Conservation (phyloP, 495 filamentous ascomycete species). For the Hypoxylon perforatum region DNA sequence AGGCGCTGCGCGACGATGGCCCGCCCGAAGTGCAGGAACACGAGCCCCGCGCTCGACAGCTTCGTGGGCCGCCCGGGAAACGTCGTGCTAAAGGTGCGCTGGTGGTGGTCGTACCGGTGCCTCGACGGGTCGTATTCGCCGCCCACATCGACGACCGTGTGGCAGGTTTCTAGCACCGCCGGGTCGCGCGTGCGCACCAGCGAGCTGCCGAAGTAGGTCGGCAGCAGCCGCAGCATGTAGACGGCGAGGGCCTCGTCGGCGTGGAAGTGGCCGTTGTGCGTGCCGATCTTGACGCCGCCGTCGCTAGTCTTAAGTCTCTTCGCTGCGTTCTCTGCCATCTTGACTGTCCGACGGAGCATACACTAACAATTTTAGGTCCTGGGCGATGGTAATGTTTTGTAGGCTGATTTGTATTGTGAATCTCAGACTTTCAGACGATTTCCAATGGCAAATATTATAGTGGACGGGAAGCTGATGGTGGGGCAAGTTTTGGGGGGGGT, state of each 20-base stretch:
- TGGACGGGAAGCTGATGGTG: conserved; percentile 15
- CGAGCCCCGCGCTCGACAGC: conserved; percentile 90
- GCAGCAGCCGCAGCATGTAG: conserved; percentile 91
- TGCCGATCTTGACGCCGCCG: conserved; percentile 76
- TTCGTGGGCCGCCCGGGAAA: conserved; percentile 82
- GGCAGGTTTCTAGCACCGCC: conserved; percentile 78
- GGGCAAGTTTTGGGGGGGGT: conserved; percentile 12
- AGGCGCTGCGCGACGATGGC: conserved; percentile 80
- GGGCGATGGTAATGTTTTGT: background rate
- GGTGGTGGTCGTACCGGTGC: conserved; percentile 96
- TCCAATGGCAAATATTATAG: conserved; percentile 22
- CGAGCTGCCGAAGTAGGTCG: conserved; percentile 76
- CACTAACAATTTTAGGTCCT: conserved; percentile 2
- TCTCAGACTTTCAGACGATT: conserved; percentile 6
- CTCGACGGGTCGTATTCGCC: conserved; percentile 81
- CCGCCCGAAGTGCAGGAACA: conserved; percentile 94
- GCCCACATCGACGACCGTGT: conserved; percentile 96
- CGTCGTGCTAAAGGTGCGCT: conserved; percentile 85
- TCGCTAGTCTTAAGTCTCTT: conserved; percentile 75
- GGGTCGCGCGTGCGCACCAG: conserved; percentile 91
- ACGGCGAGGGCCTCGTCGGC: conserved; percentile 99
- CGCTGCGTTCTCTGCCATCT: conserved; percentile 72
- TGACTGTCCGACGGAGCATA: conserved; percentile 40
- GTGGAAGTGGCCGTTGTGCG: conserved; percentile 98
- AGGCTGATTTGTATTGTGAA: background rate